These are phyloP conservation scores for Allium cepa DNA, from an alignment of 106 monocot species.

Conservation along the genomic window DNA sequence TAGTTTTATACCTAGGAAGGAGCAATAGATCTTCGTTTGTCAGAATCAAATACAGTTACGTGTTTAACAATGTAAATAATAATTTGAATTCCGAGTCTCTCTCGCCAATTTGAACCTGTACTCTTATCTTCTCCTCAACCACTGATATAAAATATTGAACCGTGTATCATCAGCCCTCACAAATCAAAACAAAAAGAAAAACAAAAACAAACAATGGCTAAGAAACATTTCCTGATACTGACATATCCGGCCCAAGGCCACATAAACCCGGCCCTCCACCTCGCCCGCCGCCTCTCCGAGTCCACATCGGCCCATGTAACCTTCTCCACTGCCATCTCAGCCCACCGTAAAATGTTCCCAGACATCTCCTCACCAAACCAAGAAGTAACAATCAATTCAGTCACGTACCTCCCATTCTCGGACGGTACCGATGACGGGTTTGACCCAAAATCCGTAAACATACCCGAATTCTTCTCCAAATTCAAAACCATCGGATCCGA, in stretches of 20 bases:
- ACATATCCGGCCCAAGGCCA: not conserved
- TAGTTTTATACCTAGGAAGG: too few relatives aligned
- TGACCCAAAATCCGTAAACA: not conserved
- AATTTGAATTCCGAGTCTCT: too few relatives aligned
- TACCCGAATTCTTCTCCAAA: not conserved
- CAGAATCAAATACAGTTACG: too few relatives aligned
- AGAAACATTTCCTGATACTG: not conserved
- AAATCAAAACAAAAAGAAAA: too few relatives aligned
- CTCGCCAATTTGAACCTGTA: too few relatives aligned
- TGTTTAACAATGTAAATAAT: too few relatives aligned
- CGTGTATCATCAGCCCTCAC: too few relatives aligned
- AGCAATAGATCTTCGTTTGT: too few relatives aligned
- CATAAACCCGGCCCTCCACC: not conserved
- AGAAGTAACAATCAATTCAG: not conserved
- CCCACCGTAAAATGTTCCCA: not conserved
- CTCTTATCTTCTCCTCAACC: too few relatives aligned
- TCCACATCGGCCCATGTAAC: not conserved
- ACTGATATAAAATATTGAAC: too few relatives aligned
- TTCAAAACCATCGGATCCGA: not conserved
- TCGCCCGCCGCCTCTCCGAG: not conserved
- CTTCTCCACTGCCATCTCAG: not conserved
- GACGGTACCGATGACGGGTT: not conserved
- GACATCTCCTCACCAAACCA: not conserved
- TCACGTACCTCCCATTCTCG: not conserved
- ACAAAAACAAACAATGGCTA: too few relatives aligned